phyloP scores from a whole-genome alignment of 2,329 filamentous ascomycete species.

The Colletotrichum chrysophilum region DNA sequence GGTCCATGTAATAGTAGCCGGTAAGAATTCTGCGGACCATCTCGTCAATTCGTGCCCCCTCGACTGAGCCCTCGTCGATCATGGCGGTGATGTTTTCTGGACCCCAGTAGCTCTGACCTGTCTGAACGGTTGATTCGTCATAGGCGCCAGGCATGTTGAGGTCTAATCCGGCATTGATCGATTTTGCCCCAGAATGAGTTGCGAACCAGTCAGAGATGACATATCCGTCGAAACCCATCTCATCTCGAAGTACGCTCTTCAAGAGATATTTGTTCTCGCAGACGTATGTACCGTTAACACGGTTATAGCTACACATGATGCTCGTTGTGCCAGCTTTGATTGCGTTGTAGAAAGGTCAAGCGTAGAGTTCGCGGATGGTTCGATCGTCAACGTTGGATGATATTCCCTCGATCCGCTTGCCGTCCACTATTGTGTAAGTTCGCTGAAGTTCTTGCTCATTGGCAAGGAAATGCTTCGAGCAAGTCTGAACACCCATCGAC shows the following conservation, averaged over 20 bases:
- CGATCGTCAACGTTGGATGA: conserved; percentile 67
- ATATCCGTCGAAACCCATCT: conserved; percentile 74
- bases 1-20: conserved; percentile 60
- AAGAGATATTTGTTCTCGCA: conserved; percentile 68
- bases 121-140: conserved; percentile 21
- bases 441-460: conserved; percentile 73
- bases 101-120: conserved; percentile 69
- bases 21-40: conserved; percentile 70
- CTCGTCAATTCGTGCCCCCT: conserved; percentile 68
- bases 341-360: conserved; percentile 73
- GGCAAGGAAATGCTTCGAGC: conserved; percentile 63
- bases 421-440: conserved; percentile 45
- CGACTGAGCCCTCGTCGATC: conserved; percentile 58
- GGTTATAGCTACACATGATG: conserved; percentile 78
- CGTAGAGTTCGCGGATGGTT: conserved; percentile 70
- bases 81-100: conserved; percentile 59
- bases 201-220: conserved; percentile 73
- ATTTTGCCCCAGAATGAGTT: conserved; percentile 72
- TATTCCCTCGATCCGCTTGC: conserved; percentile 52
- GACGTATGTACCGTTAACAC: conserved; percentile 70
- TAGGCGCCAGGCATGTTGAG: conserved; percentile 80
- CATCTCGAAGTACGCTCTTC: conserved; percentile 70
- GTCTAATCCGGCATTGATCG: conserved; percentile 73
- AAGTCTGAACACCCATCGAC: conserved; percentile 40
- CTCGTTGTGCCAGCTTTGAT: conserved; percentile 69